Base-by-base conservation (phyloP, 371 early-diverging fungal species). In the Haplosporangium sp. region DNA sequence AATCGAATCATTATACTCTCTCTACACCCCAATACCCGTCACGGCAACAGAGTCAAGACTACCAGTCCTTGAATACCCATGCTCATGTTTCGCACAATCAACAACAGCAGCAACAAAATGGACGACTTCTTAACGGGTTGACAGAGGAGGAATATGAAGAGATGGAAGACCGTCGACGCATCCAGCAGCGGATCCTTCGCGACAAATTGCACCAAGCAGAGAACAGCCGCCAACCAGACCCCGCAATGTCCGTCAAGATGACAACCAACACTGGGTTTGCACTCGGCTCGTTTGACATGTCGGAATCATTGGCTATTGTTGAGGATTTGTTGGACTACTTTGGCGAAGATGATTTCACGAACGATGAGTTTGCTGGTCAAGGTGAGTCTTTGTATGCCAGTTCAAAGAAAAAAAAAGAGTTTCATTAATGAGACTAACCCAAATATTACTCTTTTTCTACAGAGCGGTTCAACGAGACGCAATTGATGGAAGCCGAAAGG, bases 141-240 rank as follows among this genome's bases (percentile, higher is more conserved):
- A 67, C 72, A 11, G 69, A 64, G 23, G 73, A 79, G 21, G 57
- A 72, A 7, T 59, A 47, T 38, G 73, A 73, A 55, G 69, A 79
- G 40, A 64, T 79, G 65, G 79, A 79, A 50, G 79, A 79, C 29
- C 79, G 79, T n/a, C 63, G 79, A 20, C 67, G 73, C 47, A 79
- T 79, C 54, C 73, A 79, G 23, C 73, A 79, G 37, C 79, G 62
- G 21, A 79, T 79, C 43, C 36, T 79, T 43, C 63, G 65, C 11
- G 73, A 79, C 20, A 79, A 79, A 40, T 59, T 71, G 14, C 56
- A 47, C 13, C 60, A 64, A 6, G 73, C 72, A 21, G 73, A 56
- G 12, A 51, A 29, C 14, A 59, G 58, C 8, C 62, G 67, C n/a
- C 43, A 59, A 9, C 71, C 70, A 10, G 72, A 71, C 20, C 77